Base-by-base conservation (phyloP, 495 filamentous ascomycete genomes). In the Podospora fimiseda region DNA sequence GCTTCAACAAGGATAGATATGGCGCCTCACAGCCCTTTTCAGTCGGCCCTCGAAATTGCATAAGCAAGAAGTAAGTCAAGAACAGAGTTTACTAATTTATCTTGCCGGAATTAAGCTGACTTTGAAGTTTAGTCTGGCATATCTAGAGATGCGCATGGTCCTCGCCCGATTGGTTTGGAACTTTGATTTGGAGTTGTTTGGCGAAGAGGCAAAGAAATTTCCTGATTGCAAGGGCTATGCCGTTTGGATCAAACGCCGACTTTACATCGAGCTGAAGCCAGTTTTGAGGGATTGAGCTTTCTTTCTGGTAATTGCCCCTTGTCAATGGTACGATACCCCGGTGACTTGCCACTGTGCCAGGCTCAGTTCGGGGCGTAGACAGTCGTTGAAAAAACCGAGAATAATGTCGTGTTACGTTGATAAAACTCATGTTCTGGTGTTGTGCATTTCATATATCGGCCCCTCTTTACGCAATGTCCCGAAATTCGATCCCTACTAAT, bases 121-220 rank as follows among this genome's bases (percentile, higher is more conserved):
- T 3, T 27, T 14, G 44, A 30, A 19, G 20, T 3, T n/a, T 14
- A 47, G 44, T 33, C 40, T 69, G 40, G 64, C 66, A 0, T 64
- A 65, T 22, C 51, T 63, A 2, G 77, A 82, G 55, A 76, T 80
- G 60, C 53, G 68, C 0, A 43, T 76, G 0, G 70, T 82, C 19
- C 53, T 84, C 0, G 65, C 76, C 0, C 75, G 74, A 36, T 47
- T 81, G 20, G 39, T 79, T 0, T 82, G 68, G 63, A 71, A 65
- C 42, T 82, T 77, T 55, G 75, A 81, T 42, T 48, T 78, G 53
- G 67, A 73, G 52, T 51, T 80, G 5, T 55, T 50, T 1, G 62
- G 72, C 18, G 30, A 48, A 33, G 60, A 56, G 5, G 52, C 60
- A 21, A 57, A 72, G 23, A 65, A 61, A 56, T 57, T 65, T 1